phyloP scores from a whole-genome alignment of 83 land plant species.

The Picea engelmannii region DNA sequence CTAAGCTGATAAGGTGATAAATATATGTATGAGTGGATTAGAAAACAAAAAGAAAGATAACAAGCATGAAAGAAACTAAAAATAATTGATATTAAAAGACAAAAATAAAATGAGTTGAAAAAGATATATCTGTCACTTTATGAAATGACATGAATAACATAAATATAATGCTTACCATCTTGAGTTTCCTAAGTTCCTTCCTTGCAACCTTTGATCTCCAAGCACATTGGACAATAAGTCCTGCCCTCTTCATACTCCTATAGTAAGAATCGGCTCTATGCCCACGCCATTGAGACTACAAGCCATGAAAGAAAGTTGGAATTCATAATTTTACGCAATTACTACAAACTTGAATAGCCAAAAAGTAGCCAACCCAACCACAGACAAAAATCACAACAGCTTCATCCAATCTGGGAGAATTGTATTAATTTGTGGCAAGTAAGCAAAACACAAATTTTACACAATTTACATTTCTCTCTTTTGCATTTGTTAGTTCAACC shows the following conservation, averaged over 20 bases:
- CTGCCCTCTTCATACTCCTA: constrained; percentile 52
- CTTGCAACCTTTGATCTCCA: constrained; percentile 77
- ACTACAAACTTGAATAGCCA: not conserved
- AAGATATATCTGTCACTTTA: not conserved
- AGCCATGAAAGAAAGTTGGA: not conserved
- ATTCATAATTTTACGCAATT: not conserved
- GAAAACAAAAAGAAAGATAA: not conserved
- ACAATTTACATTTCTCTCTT: not conserved
- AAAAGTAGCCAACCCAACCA: not conserved
- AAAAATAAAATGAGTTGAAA: not conserved
- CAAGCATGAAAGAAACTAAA: not conserved
- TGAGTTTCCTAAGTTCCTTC: constrained; percentile 66
- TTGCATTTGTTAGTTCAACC: not conserved
- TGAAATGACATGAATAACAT: not conserved
- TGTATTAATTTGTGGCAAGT: not conserved
- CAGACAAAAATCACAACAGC: not conserved
- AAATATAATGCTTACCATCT: constrained; percentile 48
- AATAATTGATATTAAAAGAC: not conserved
- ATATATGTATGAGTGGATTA: not conserved
- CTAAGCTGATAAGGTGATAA: not conserved
- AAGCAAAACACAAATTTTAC: not conserved
- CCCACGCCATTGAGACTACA: constrained; percentile 68
- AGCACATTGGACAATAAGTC: constrained; percentile 65
- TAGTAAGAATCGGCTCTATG: constrained; percentile 42
- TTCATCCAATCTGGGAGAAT: not conserved